Base-by-base conservation (phyloP, 306 rosid species). In the Cucumis sativus region DNA sequence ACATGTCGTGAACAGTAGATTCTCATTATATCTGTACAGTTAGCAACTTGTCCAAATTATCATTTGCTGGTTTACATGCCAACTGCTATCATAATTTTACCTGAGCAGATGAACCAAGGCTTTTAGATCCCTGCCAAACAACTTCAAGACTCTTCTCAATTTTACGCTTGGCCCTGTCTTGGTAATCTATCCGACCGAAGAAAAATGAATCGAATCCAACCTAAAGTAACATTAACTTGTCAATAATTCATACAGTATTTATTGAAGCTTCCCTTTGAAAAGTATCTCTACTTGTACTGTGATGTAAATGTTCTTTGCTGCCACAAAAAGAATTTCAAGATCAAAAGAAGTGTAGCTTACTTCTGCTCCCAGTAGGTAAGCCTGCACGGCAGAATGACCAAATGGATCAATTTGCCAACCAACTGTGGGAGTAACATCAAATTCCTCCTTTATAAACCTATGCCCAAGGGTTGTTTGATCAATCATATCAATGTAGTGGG, bases 401-500 rank as follows among this genome's bases (percentile, higher is more conserved):
- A 87, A 87, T 7, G 91, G 91, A 75, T 87, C 91, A 45, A 87
- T 87, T 43, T 87, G 91, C 91, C 91, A 87, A 54, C 91, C 91
- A 57, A 87, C 82, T 75, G 88, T 87, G 35, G 91, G 91, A 74
- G 85, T 78, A 15, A 83, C 69, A 54, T 43, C 74, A 35, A 87
- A 87, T 76, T 87, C 83, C 73, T 39, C 55, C 79, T 79, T 81
- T 25, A 85, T 40, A 74, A 80, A 85, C 7, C 39, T 84, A 63
- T 81, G 87, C 60, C 85, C 85, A 10, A 85, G 83, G 62, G 86
- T 87, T 39, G 86, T 84, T 81, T 84, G 88, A 69, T 81, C 85
- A 79, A 83, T 83, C 83, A 92, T 92, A 84, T 95, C 97, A 78
- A 95, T 86, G 81, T 92, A 95, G 84, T 95, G 96, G 0, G 97